Conservation (phyloP, 1,284 basidiomycete species). For the Microbotryomycetes sp. region DNA sequence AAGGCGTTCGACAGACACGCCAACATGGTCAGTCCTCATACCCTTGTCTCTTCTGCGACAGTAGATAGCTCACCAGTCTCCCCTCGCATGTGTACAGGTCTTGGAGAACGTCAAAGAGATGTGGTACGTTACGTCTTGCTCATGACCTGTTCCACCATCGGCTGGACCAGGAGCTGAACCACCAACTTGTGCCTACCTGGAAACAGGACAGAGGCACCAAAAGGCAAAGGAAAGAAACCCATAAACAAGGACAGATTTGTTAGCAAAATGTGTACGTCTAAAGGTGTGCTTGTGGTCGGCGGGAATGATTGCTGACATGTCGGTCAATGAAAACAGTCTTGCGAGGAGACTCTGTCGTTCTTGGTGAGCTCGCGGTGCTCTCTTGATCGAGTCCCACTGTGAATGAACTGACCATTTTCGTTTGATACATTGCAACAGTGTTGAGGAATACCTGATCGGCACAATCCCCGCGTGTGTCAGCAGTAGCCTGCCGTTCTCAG, state of each 20-base stretch:
- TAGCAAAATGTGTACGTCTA: conserved; percentile 78
- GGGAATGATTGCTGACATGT: conserved; percentile 9
- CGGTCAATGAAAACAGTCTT: conserved; percentile 19
- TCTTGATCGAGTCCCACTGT: background rate
- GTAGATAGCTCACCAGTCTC: background rate
- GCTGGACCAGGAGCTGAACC: background rate
- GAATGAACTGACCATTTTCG: background rate
- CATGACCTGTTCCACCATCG: conserved; percentile 6
- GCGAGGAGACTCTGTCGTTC: conserved; percentile 83
- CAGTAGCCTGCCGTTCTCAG: no score
- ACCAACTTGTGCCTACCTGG: conserved; percentile 40
- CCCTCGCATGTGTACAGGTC: conserved; percentile 51
- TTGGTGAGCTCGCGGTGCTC: conserved; percentile 57
- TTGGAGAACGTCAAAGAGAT: conserved; percentile 96
- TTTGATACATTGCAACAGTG: conserved; percentile 14
- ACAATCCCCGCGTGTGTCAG: no score
- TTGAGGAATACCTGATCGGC: conserved; percentile 27
- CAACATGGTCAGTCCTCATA: conserved; percentile 74
- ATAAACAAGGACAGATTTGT: conserved; percentile 99
- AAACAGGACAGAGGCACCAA: conserved; percentile 99
- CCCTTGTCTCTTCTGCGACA: background rate
- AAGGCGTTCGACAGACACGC: conserved; percentile 99
- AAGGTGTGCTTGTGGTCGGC: background rate
- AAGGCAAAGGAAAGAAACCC: conserved; percentile 97
- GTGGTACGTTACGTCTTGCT: conserved; percentile 24